Evolutionary conservation across 1,284 basidiomycete species (phyloP).

Genomic region (Ganoderma lingzhi): DNA sequence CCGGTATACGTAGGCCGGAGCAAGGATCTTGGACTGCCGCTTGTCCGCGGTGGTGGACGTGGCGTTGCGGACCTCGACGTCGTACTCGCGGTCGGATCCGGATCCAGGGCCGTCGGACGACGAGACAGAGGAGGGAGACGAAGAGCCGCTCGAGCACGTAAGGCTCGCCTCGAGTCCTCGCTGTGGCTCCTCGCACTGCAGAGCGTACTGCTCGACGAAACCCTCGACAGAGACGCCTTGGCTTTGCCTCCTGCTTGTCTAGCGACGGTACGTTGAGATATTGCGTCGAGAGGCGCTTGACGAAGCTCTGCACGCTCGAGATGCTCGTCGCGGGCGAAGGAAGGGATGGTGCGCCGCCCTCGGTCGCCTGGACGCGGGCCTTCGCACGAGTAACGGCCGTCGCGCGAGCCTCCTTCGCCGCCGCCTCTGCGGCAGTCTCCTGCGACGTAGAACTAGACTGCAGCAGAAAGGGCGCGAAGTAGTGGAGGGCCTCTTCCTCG

Average conservation of each 20-base stretch:
- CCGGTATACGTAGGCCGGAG: conserved; percentile 41
- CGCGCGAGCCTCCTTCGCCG: conserved; percentile 54
- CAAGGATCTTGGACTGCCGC: conserved; percentile 45
- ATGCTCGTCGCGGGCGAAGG: conserved; percentile 37
- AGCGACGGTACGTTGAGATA: conserved; percentile 46
- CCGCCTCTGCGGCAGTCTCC: conserved; percentile 34
- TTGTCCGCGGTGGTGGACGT: conserved; percentile 38
- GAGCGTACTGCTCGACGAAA: conserved; percentile 43
- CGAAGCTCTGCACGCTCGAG: conserved; percentile 57
- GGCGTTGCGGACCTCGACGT: conserved; percentile 50
- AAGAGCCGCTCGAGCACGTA: conserved; percentile 68
- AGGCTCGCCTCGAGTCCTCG: conserved; percentile 66
- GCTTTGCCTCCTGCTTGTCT: conserved; percentile 31
- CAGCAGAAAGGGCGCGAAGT: conserved; percentile 70
- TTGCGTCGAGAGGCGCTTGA: conserved; percentile 61
- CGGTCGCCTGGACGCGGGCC: conserved; percentile 59
- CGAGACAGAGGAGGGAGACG: conserved; percentile 50
- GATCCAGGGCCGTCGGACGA: conserved; percentile 46
- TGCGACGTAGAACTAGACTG: conserved; percentile 26
- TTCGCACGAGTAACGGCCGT: conserved; percentile 68
- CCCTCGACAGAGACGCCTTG: conserved; percentile 36
- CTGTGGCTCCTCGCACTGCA: conserved; percentile 51
- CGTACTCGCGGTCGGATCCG: conserved; percentile 52
- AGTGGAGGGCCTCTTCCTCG: conserved; percentile 75
- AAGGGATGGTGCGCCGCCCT: conserved; percentile 43